These are phyloP conservation scores for Ustilago bromivora DNA, from an alignment of 1,284 basidiomycete species.

Conservation along the genomic window DNA sequence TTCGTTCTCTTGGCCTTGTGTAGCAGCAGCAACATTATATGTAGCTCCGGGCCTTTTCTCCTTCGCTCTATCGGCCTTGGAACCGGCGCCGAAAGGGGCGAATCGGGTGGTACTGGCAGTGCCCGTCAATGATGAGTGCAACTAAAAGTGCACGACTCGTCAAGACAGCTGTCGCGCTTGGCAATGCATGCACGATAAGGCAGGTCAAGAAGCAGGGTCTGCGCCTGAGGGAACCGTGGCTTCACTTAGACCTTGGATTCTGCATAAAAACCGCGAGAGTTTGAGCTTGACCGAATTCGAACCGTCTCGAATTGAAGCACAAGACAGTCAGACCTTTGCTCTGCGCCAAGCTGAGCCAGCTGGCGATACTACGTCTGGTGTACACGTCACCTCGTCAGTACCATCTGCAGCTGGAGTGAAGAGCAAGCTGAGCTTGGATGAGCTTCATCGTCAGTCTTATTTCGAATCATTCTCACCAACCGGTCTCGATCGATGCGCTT, in stretches of 20 bases:
- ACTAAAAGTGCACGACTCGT: background rate
- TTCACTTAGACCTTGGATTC: slow-evolving; percentile 7
- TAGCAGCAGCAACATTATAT: background rate
- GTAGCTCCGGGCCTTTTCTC: background rate
- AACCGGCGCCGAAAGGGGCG: background rate
- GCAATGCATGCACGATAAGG: slow-evolving; percentile 14
- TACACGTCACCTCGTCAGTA: background rate
- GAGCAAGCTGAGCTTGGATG: background rate
- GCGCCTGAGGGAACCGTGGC: background rate
- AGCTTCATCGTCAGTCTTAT: background rate
- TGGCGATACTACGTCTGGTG: background rate
- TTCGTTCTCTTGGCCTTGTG: background rate
- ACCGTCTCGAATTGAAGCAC: background rate
- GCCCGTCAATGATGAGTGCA: background rate
- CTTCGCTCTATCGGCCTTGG: background rate
- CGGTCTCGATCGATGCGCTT: background rate
- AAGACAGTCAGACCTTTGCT: background rate
- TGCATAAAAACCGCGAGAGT: background rate
- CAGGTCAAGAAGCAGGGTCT: slow-evolving; percentile 18
- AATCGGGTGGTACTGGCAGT: background rate
- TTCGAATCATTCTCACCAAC: background rate
- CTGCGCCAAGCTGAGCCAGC: background rate
- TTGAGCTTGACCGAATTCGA: background rate
- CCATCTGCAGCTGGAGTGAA: background rate
- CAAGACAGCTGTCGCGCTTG: slow-evolving; percentile 6